Base-by-base conservation (phyloP, 1,139 yeast species). In the Pichia sp. region DNA sequence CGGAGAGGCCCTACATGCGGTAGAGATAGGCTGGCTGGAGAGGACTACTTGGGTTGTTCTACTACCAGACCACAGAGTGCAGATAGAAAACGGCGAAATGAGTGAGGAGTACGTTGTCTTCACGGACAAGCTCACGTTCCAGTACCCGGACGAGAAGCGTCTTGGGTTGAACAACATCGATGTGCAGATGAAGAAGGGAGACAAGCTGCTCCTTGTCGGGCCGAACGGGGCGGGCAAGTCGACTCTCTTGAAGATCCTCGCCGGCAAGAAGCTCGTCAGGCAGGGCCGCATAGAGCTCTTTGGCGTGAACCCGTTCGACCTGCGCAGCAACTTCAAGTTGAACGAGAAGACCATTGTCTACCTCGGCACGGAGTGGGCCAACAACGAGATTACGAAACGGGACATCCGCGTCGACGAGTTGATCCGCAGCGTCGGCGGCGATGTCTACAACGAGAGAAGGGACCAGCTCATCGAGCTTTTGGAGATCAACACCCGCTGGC, bases 221-320 rank as follows among this genome's bases (percentile, higher is more conserved):
- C 96, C 98, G 32, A 93, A 93, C 66, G 99, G 99, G 26, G 98
- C 99, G 1, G 99, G 99, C 5, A 93, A 93, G 69, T 88, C 97
- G 1, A 93, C 99, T 0, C 71, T 93, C 49, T 75, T 93, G 59
- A 82, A 84, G 65, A 79, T 93, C 13, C 74, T 93, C 36, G 96
- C 98, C 1, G 99, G 99, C 8, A 93, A 92, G 66, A 90, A 95
- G 2, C 76, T 93, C 58, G 86, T 95, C 58, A 82, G 84, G 54
- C 75, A 79, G 36, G 97, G 97, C 0, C 71, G 76, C 30, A 75
- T 85, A 46, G 76, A 78, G 48, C 78, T 93, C 19, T 89, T 90
- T 43, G 97, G 96, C 1, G 75, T 80, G 54, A 96, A 93, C 65
- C 99, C 99, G 1, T 93, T 93, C 72, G 75, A 82, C 47, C 76